Base-by-base conservation (phyloP, 495 filamentous ascomycete species). In the Pyrenopolyporus hunteri region DNA sequence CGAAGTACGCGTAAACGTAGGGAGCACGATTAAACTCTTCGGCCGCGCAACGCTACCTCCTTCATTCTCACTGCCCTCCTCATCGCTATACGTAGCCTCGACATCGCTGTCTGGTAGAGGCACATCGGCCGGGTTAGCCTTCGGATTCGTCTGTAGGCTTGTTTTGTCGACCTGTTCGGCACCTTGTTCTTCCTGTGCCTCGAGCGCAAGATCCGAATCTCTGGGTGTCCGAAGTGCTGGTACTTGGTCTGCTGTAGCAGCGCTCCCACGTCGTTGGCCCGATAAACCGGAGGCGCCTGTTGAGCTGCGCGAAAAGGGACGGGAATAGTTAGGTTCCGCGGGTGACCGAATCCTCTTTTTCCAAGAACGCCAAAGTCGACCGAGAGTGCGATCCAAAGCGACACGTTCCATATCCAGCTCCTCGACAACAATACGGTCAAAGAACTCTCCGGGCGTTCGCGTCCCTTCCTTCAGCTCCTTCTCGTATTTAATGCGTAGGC, bases 321-420 rank as follows among this genome's bases (percentile, higher is more conserved):
- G 68, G 11, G 64, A 58, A 55, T 73, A 66, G 25, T 66, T 71
- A 22, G 69, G 59, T 39, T 77, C 76, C 57, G 68, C 57, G 4
- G 81, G 79, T 13, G 78, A 78, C 29, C 87, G 83, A 56, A 89
- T 83, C 55, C 86, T 86, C 75, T 96, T 95, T 70, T 93, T 90
- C 95, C 95, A 99, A 25, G 90, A 89, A 65, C 95, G 85, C 95
- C 95, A 99, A 25, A 98, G 74, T 28, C 93, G 80, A 10, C 95
- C 93, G 2, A 99, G 75, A 9, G 90, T 93, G 35, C 90, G 81
- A 69, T 94, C 91, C 51, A 98, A 78, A 3, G 93, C 94, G 57
- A 98, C 79, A 54, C 94, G 93, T 71, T 98, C 93, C 79, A 96
- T 90, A 69, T 99, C 95, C 20, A 85, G 74, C 67, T 98, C 93